Base-by-base conservation (phyloP, 768 basidiomycete genomes). In the Crassisporium funariophilum region DNA sequence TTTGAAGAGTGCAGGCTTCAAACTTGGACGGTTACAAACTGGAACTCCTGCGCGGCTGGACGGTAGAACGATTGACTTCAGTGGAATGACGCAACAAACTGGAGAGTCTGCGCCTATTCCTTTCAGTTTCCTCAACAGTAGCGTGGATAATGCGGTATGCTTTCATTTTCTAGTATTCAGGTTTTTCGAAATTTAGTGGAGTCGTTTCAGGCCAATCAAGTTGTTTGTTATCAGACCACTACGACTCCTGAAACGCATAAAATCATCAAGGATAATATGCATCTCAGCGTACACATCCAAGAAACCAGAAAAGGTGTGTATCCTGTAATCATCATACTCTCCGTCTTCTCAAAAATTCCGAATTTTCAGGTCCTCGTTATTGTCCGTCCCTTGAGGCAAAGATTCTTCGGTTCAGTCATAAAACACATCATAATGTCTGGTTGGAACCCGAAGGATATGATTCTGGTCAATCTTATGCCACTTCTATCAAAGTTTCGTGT, bases 361-460 rank as follows among this genome's bases (percentile, higher is more conserved):
- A 20, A 3, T 4, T 2, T 29, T 16, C 44, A 91, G 91, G 92
- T 2, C 93, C 93, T 4, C 79, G 93, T 15, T 95, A 95, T 63
- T 95, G 93, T 53, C 93, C 93, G 5, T 92, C 90, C 0, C 74
- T 95, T 1, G 93, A 95, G 63, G 82, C 89, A 8, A 95, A 95
- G 62, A 81, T 95, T 7, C 72, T 83, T 29, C 80, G 91, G 10
- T 95, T 95, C 61, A 78, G 78, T 3, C 68, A 87, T 50, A 91
- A 88, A 63, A 66, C 72, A 5, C 67, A 69, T 4, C 93, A 95
- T 57, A 82, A 68, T 2, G 77, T 95, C 33, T 95, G 92, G 91
- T 72, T 95, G 3, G 93, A 95, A 60, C 93, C 91, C 0, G 93
- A 95, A 61, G 93, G 93, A 0, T 93, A 91, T 48, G 88, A 91